Evolutionary conservation across 2,329 filamentous ascomycete species (phyloP).

Genomic region (Neofusicoccum ribis): DNA sequence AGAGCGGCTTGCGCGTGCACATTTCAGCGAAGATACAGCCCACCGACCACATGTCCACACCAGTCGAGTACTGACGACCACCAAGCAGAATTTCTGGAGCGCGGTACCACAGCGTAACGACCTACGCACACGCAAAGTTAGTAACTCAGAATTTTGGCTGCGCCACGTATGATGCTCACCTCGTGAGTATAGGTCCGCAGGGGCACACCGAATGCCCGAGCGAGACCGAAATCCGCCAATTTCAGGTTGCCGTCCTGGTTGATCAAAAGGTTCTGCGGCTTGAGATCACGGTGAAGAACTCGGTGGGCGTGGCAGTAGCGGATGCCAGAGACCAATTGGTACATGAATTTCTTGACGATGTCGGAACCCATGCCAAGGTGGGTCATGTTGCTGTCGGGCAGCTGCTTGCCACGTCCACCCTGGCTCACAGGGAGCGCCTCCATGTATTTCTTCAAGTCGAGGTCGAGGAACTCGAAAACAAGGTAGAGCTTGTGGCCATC

Average conservation of each 20-base stretch:
- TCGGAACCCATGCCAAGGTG: slow-evolving; percentile 71
- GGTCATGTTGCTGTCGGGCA: slow-evolving; percentile 73
- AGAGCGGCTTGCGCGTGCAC: slow-evolving; percentile 90
- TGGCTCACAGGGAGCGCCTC: slow-evolving; percentile 82
- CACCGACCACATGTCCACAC: slow-evolving; percentile 94
- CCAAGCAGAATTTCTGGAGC: slow-evolving; percentile 87
- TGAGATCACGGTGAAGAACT: slow-evolving; percentile 83
- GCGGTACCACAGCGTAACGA: slow-evolving; percentile 92
- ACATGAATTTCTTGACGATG: slow-evolving; percentile 93
- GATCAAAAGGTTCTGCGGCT: slow-evolving; percentile 88
- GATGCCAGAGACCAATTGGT: slow-evolving; percentile 79
- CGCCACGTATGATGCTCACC: slow-evolving; percentile 39
- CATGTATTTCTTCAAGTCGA: slow-evolving; percentile 96
- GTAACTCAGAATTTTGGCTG: not conserved
- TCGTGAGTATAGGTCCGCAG: slow-evolving; percentile 92
- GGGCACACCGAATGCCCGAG: slow-evolving; percentile 86
- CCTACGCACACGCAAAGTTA: slow-evolving; percentile 45
- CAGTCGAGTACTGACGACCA: slow-evolving; percentile 88
- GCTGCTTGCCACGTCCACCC: slow-evolving; percentile 79
- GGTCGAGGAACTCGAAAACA: slow-evolving; percentile 87
- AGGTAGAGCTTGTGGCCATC: slow-evolving; percentile 95
- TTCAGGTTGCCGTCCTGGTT: slow-evolving; percentile 85
- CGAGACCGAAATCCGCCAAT: slow-evolving; percentile 85
- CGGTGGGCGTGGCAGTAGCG: slow-evolving; percentile 88
- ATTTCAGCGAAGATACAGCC: slow-evolving; percentile 96